Evolutionary conservation across 2,329 filamentous ascomycete genomes (phyloP).

Genomic region (Venturia pyrina): DNA sequence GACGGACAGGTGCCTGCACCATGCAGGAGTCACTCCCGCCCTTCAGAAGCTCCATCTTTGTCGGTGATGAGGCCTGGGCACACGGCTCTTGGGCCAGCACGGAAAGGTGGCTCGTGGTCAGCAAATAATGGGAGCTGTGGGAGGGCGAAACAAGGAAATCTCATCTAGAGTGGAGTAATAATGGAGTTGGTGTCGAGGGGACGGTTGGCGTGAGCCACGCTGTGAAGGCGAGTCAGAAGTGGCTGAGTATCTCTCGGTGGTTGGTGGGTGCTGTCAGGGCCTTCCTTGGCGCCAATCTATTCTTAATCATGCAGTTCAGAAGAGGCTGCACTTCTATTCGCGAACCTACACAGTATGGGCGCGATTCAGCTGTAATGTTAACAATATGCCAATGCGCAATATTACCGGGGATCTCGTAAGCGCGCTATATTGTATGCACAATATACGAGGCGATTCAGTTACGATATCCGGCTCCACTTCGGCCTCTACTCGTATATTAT

Average conservation of each 20-base stretch:
- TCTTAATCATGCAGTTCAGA: not conserved
- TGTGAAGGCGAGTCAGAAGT: not conserved
- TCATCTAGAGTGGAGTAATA: not conserved
- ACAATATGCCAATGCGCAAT: no score
- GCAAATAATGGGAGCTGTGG: no score
- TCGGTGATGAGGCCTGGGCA: not conserved
- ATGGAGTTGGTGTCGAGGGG: not conserved
- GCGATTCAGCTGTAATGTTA: no score
- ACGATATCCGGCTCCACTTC: no score
- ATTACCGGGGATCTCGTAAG: no score
- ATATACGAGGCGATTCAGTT: no score
- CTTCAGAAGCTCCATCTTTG: not conserved
- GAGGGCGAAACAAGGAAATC: not conserved
- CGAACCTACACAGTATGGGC: not conserved
- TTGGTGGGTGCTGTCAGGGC: not conserved
- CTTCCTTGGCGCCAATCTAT: not conserved
- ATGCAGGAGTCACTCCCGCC: not conserved
- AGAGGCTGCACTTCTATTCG: not conserved
- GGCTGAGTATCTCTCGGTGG: not conserved
- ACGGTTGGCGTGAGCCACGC: not conserved
- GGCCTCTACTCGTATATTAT: no score
- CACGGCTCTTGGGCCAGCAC: not conserved
- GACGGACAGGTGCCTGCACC: not conserved
- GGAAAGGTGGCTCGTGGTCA: not conserved
- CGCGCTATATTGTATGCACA: no score